These are phyloP conservation scores for Populus trichocarpa DNA, from an alignment of 441 rosid genomes.

Conservation along the genomic window DNA sequence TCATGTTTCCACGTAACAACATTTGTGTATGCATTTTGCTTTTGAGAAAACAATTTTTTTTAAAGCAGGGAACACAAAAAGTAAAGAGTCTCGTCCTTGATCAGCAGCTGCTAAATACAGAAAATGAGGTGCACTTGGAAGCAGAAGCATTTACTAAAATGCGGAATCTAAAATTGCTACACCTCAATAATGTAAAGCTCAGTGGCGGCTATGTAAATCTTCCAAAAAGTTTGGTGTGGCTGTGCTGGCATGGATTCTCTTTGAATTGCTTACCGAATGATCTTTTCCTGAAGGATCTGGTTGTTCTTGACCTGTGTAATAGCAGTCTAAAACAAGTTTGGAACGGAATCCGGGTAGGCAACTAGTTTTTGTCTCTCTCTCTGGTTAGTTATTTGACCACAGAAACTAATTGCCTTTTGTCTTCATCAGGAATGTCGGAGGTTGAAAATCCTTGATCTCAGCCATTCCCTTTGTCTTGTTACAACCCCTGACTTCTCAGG, in stretches of 20 bases:
- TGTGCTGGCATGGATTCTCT: constrained; percentile 22
- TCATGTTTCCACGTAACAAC: neutral
- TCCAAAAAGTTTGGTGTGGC: constrained; percentile 15
- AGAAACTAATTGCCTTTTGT: neutral
- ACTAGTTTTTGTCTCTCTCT: neutral
- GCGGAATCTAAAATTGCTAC: constrained; percentile 23
- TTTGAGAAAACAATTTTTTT: neutral
- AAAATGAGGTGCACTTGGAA: neutral
- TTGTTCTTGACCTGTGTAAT: constrained; percentile 14
- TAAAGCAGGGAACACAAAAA: constrained; percentile 17
- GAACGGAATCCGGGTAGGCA: constrained; percentile 16
- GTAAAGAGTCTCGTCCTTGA: constrained; percentile 16
- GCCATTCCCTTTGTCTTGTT: constrained; percentile 13
- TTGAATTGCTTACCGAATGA: constrained; percentile 16
- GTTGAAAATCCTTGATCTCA: constrained; percentile 26
- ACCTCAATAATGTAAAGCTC: constrained; percentile 7
- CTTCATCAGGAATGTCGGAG: constrained; percentile 20
- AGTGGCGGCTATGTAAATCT: neutral
- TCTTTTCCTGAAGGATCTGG: constrained; percentile 9
- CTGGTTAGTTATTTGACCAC: neutral
- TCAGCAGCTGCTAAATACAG: neutral
- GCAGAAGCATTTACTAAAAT: constrained; percentile 18
- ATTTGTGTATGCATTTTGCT: neutral
- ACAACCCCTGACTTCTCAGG: constrained; percentile 21
- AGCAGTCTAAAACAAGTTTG: constrained; percentile 12